Evolutionary conservation across 106 monocot genomes (phyloP), one percentile per base, ranked within the genome.

Genomic region (Platanthera zijinensis): DNA sequence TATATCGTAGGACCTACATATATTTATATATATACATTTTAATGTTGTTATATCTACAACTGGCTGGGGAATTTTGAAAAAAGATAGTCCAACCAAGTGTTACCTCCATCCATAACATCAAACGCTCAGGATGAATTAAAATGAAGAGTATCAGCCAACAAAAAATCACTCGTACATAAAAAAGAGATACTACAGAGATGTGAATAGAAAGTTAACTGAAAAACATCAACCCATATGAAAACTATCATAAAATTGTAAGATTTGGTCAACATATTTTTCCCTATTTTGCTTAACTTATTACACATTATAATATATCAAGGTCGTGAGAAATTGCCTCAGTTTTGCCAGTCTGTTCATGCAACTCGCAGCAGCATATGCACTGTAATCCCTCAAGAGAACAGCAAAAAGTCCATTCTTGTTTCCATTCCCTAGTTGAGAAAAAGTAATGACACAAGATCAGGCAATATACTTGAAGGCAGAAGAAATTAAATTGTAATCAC

Each of bases 321-420:
- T 12, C 10, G 5, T 48, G 18, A n/a, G 48, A 69, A 70, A 52
- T 28, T 80, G 94, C 99, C 99, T 99, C 62, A 99, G 75, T 80
- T 99, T 99, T 76, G 99, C 99, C 74, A 99, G 78, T 77, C 94
- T 89, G 62, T 90, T 92, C 99, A 99, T 99, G 80, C 99, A 99
- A 71, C 86, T 84, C 4, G 94, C 99, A 82, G 99, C 99, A 83
- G 94, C 99, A 85, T 94, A 88, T 78, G 88, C 61, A 87, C 86
- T 90, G 52, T 99, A 99, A 79, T 99, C 99, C 85, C 94, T 88
- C 57, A 94, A 68, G 71, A 99, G 90, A 85, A 92, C 92, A 74
- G 99, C 84, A 75, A 90, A 99, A 76, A 99, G 83, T 15, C 99
- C 99, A 85, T 87, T 77, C 76, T 92, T 99, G 68, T 86, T 94